Percentiles rank a stretch among this genome's conserved stretches.
phyloP scores from a whole-genome alignment of 305 asterid genomes.

The Striga hermonthica region DNA sequence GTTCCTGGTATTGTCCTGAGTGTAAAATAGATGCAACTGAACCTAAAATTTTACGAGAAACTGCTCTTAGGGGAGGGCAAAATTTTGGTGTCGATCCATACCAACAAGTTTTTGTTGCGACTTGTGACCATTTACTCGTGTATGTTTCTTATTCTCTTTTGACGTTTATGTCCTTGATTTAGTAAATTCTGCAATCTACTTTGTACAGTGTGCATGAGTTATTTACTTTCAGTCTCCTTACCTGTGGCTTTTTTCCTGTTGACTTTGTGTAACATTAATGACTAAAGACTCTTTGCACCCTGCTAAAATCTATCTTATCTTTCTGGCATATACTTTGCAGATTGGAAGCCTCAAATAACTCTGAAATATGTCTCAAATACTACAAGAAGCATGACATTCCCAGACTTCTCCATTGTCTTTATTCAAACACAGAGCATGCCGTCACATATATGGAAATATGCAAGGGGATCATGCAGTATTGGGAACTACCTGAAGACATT shows the following conservation, averaged over 20 bases:
- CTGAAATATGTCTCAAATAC: slow-evolving; percentile 53
- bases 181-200: slow-evolving; percentile 21
- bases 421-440: slow-evolving; percentile 43
- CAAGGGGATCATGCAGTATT: slow-evolving; percentile 66
- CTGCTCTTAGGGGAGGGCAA: slow-evolving; percentile 66
- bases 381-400: slow-evolving; percentile 63
- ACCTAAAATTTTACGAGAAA: slow-evolving; percentile 52
- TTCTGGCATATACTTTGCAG: slow-evolving; percentile 45
- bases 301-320: slow-evolving; percentile 25
- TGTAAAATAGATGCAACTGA: slow-evolving; percentile 60
- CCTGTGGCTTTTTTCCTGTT: slow-evolving; percentile 25
- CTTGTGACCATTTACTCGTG: slow-evolving; percentile 92
- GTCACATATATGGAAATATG: slow-evolving; percentile 63
- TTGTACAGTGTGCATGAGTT: slow-evolving; percentile 2
- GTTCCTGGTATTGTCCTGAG: slow-evolving; percentile 96
- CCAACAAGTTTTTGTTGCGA: slow-evolving; percentile 67
- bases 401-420: slow-evolving; percentile 54
- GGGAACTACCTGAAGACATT: slow-evolving; percentile 52
- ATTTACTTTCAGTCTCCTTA: slow-evolving; percentile 19
- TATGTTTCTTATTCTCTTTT: slow-evolving; percentile 44
- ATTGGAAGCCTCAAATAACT: slow-evolving; percentile 44
- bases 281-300: slow-evolving; percentile 21
- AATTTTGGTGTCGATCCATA: slow-evolving; percentile 72
- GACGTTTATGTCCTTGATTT: too few species aligned
- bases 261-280: slow-evolving; percentile 17